Evolutionary conservation across 2,329 filamentous ascomycete genomes (phyloP), one percentile per base, ranked within the genome.

Genomic region (Hypoxylon sp.): DNA sequence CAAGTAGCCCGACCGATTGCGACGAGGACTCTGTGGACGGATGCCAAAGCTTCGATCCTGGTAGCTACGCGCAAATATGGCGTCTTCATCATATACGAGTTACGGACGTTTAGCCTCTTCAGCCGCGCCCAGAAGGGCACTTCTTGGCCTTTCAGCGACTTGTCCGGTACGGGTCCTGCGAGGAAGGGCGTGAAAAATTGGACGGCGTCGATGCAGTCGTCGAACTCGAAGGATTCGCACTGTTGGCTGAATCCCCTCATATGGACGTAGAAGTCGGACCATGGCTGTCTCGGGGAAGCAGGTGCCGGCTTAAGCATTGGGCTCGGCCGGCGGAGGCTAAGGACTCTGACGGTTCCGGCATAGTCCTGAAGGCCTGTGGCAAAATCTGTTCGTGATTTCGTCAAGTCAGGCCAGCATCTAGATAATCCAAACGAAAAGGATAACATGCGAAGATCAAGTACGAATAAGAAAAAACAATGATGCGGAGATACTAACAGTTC

Each of bases 221-320:
- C 68, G 51, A 70, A 70, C 3, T 68, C 68, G 49, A 70, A 57
- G 2, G 59, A 68, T 48, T 70, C 68, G 53, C 68, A 70, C 14
- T 70, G 68, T 44, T 68, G 68, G 38, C 68, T 66, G n/a, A 68
- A 70, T 3, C 18, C 16, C 1, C 68, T 55, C 49, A 70, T 58
- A 2, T 54, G 30, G 16, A 36, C 46, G 50, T 68, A 62, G 32
- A 70, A 70, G 7, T 46, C 38, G 2, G 68, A 65, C 65, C 68
- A 70, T n/a, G 68, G 58, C 50, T 70, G 62, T 28, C 26, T 57
- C 24, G 52, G 65, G 2, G 65, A 60, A 12, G 46, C 49, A 2
- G 55, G 54, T 2, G 45, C 38, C 7, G 65, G 55, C 5, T n/a
- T 57, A 2, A 65, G 49, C 49, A 62, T 57, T 20, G 68, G 65